These are phyloP conservation scores for Mycena haematopus DNA, from an alignment of 768 basidiomycete species.

Conservation along the genomic window DNA sequence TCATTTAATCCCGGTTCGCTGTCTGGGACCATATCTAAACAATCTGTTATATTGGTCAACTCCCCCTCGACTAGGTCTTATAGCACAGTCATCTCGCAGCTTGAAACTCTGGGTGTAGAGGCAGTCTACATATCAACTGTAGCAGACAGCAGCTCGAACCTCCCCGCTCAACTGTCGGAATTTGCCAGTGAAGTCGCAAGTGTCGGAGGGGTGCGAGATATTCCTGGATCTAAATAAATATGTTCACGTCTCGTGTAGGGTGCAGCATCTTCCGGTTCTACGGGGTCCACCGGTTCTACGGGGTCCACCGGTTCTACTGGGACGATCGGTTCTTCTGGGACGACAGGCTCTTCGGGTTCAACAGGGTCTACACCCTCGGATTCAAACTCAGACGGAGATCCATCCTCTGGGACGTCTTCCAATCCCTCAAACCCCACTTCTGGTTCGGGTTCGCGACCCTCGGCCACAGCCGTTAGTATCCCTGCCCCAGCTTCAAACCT, in stretches of 20 bases:
- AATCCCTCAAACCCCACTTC: not conserved
- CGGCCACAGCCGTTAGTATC: not conserved
- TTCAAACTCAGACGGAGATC: not conserved
- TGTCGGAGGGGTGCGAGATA: not conserved
- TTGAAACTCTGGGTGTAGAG: constrained; percentile 10
- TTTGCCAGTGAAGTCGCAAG: constrained; percentile 19
- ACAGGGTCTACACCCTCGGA: not conserved
- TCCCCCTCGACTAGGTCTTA: constrained; percentile 21
- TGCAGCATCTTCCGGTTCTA: not conserved
- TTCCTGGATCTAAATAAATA: not conserved
- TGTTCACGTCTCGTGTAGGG: not conserved
- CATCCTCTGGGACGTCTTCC: not conserved
- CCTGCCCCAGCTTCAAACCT: not conserved
- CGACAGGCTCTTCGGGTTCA: not conserved
- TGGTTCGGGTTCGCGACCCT: not conserved
- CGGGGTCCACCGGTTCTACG: not conserved
- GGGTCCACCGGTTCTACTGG: not conserved
- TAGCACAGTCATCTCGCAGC: constrained; percentile 14
- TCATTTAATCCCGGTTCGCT: constrained; percentile 14
- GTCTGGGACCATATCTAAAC: constrained; percentile 19
- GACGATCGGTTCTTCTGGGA: not conserved
- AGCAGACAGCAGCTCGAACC: not conserved
- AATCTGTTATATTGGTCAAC: constrained; percentile 19
- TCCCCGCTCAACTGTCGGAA: constrained; percentile 14
- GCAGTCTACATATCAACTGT: constrained; percentile 23